phyloP scores from a whole-genome alignment of 208 protist genomes.

The Jaenimonas drosophilae region DNA sequence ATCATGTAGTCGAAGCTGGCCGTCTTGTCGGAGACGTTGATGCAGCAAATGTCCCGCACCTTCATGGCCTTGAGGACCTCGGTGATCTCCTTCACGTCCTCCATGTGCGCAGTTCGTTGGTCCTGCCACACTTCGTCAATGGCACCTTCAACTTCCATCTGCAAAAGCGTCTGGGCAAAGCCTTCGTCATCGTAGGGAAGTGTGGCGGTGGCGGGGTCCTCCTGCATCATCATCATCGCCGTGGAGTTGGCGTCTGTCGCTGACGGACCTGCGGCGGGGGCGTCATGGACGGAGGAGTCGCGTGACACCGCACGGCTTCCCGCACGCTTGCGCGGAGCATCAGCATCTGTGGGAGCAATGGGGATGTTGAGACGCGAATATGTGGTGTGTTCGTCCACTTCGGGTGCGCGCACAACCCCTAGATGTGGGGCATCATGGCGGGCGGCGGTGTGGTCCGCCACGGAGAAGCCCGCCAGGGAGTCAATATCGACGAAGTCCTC shows the following conservation, averaged over 20 bases:
- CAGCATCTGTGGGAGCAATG: too few species aligned
- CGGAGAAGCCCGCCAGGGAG: neutral
- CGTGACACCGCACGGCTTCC: too few species aligned
- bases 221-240: too few species aligned
- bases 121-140: slow-evolving; percentile 87
- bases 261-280: too few species aligned
- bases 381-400: too few species aligned
- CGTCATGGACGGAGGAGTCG: too few species aligned
- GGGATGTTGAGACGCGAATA: too few species aligned
- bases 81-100: slow-evolving; percentile 71
- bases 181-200: slow-evolving; percentile 83
- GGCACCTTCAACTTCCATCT: slow-evolving; percentile 85
- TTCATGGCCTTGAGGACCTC: slow-evolving; percentile 57
- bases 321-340: too few species aligned
- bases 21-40: slow-evolving; percentile 77
- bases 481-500: slow-evolving; percentile 54
- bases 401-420: too few species aligned
- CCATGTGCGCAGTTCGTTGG: slow-evolving; percentile 42
- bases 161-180: slow-evolving; percentile 76
- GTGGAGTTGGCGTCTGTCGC: too few species aligned
- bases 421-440: too few species aligned
- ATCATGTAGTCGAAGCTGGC: slow-evolving; percentile 87
- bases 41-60: slow-evolving; percentile 78
- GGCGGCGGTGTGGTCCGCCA: too few species aligned
- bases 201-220: slow-evolving; percentile 1